Base-by-base conservation (phyloP, 441 rosid species). In the Gossypium laxum region DNA sequence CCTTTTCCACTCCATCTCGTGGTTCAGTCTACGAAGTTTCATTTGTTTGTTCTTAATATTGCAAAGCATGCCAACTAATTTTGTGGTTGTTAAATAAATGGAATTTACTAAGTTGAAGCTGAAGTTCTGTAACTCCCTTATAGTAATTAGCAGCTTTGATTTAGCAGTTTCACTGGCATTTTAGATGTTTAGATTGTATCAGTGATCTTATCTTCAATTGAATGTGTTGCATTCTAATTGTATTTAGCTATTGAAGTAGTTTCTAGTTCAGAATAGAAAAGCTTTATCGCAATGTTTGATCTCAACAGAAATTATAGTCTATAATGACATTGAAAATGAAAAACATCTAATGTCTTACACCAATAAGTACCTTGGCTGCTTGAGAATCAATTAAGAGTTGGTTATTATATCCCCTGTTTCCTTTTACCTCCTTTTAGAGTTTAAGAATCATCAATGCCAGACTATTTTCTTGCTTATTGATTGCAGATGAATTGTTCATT, bases 171-270 rank as follows among this genome's bases (percentile, higher is more conserved):
- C 43, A 28, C 52, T 41, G 68, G 51, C 32, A 63, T 19, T 30
- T 43, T 38, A 62, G 10, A 43, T 30, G 68, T 6, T 63, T 68
- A 58, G 62, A 54, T 68, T 52, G 28, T 14, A 19, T 50, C 70
- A 6, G 12, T 24, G 59, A 50, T 47, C 19, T 67, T 24, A 26
- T 47, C 41, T 14, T 26, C n/a, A 67, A 50, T 28, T 24, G 57
- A 15, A 26, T 15, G 41, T 21, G n/a, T 67, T 67, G 3, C 41
- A 22, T 26, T 66, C 70, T n/a, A 32, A 15, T 15, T 3, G 21
- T 32, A 30, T 11, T 59, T 59, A 59, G 65, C 41, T 30, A 59
- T 28, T 14, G 21, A 30, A 32, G n/a, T 30, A 43, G 38, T 57
- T 57, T 32, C 38, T 58, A 5, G 63, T 26, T 58, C 41, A 58